Conservation (phyloP, 768 basidiomycete species). For the Lentinula sp. region DNA sequence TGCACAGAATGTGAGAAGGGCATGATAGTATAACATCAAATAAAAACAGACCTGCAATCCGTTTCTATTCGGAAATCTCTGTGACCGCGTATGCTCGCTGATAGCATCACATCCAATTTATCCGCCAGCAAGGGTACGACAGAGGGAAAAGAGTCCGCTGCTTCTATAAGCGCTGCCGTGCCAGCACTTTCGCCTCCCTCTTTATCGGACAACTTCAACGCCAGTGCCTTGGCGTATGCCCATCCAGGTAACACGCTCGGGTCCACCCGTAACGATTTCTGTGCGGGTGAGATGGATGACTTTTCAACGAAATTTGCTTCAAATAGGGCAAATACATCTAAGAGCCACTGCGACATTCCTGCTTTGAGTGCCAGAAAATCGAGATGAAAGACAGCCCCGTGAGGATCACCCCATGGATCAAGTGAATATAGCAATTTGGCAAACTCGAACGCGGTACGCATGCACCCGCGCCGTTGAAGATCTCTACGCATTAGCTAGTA, state of each 20-base stretch:
- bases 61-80: conserved; percentile 65
- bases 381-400: conserved; percentile 76
- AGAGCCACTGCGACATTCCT: conserved; percentile 74
- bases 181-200: conserved; percentile 52
- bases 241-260: conserved; percentile 72
- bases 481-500: conserved; percentile 40
- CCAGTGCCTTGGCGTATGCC: conserved; percentile 66
- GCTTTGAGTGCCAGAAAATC: conserved; percentile 84
- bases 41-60: conserved; percentile 48
- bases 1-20: conserved; percentile 9
- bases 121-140: conserved; percentile 80
- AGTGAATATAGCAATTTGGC: conserved; percentile 79
- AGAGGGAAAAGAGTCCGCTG: conserved; percentile 73
- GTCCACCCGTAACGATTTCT: conserved; percentile 28
- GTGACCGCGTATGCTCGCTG: conserved; percentile 51
- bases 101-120: conserved; percentile 69
- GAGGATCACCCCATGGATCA: conserved; percentile 86
- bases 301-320: conserved; percentile 15
- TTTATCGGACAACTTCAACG: conserved; percentile 42
- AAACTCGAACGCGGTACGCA: conserved; percentile 88
- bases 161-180: conserved; percentile 64
- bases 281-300: conserved; percentile 7
- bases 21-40: neutral
- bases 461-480: conserved; percentile 83
- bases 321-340: conserved; percentile 58